These are phyloP conservation scores for Coleophoma eucalyptorum DNA, from an alignment of 2,329 filamentous ascomycete species.

Conservation along the genomic window DNA sequence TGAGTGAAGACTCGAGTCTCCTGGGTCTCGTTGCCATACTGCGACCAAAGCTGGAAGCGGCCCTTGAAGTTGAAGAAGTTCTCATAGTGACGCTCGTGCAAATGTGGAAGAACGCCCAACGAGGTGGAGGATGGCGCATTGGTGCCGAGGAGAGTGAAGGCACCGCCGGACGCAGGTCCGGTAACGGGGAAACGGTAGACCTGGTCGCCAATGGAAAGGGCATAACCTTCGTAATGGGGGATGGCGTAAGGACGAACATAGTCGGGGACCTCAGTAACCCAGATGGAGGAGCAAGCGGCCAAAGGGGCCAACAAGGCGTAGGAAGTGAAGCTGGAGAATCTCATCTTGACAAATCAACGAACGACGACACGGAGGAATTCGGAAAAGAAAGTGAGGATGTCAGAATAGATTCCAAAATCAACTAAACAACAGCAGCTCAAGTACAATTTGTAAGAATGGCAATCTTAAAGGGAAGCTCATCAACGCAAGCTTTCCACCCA, in stretches of 20 bases:
- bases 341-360: background rate
- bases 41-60: slow-evolving; percentile 40
- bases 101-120: slow-evolving; percentile 39
- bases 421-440: too few relatives aligned
- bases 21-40: slow-evolving; percentile 19
- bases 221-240: slow-evolving; percentile 19
- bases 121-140: slow-evolving; percentile 31
- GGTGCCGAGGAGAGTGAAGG: slow-evolving; percentile 40
- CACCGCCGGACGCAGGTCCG: slow-evolving; percentile 37
- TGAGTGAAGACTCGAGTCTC: slow-evolving; percentile 34
- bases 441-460: too few relatives aligned
- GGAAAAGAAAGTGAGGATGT: background rate
- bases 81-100: slow-evolving; percentile 38
- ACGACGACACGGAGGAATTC: background rate
- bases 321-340: background rate
- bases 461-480: too few relatives aligned
- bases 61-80: slow-evolving; percentile 43
- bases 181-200: slow-evolving; percentile 39
- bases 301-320: background rate
- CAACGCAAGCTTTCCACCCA: too few relatives aligned
- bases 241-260: slow-evolving; percentile 20
- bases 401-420: too few relatives aligned
- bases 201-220: slow-evolving; percentile 28
- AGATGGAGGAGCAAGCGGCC: slow-evolving; percentile 8
- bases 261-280: slow-evolving; percentile 15